phyloP scores from a whole-genome alignment of 495 filamentous ascomycete species.

The Penicillium cataractarum region DNA sequence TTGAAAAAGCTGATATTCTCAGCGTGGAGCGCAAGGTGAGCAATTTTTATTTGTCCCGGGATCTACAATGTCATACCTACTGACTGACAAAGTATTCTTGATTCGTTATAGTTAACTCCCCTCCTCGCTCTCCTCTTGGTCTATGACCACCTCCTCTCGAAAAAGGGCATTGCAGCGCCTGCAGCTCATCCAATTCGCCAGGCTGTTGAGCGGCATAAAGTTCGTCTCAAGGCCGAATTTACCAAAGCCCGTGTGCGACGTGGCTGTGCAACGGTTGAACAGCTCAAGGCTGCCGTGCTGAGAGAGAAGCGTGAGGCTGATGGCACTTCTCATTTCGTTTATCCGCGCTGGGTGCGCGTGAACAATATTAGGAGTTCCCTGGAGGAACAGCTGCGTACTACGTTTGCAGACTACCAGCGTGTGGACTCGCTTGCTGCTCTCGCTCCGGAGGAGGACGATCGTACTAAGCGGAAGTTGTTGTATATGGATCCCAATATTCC shows the following conservation, averaged over 20 bases:
- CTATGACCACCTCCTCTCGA: slow-evolving; percentile 84
- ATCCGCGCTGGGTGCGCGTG: slow-evolving; percentile 88
- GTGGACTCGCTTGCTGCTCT: slow-evolving; percentile 53
- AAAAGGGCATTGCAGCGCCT: slow-evolving; percentile 77
- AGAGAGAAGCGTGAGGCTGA: slow-evolving; percentile 37
- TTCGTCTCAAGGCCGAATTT: slow-evolving; percentile 78
- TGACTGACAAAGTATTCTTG: slow-evolving; percentile 44
- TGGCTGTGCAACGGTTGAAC: slow-evolving; percentile 65
- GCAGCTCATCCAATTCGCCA: slow-evolving; percentile 73
- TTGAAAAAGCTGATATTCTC: slow-evolving; percentile 74
- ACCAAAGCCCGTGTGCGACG: slow-evolving; percentile 73
- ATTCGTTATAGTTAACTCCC: slow-evolving; percentile 69
- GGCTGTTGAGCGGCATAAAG: slow-evolving; percentile 79
- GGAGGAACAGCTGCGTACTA: slow-evolving; percentile 67
- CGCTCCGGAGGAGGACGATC: slow-evolving; percentile 21
- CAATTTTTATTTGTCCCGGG: background rate
- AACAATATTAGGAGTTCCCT: slow-evolving; percentile 76
- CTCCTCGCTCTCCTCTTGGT: slow-evolving; percentile 77
- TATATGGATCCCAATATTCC: slow-evolving; percentile 79
- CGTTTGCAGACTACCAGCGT: slow-evolving; percentile 62
- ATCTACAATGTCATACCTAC: slow-evolving; percentile 25
- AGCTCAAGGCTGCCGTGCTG: slow-evolving; percentile 60
- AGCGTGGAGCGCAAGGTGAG: slow-evolving; percentile 79
- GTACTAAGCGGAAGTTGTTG: slow-evolving; percentile 34
- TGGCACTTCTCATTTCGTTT: slow-evolving; percentile 31